A percentile compares a stretch with the other conserved stretches of the same genome.
Conservation (phyloP, 805 yeast species). For the Isabelozyma heimii region DNA sequence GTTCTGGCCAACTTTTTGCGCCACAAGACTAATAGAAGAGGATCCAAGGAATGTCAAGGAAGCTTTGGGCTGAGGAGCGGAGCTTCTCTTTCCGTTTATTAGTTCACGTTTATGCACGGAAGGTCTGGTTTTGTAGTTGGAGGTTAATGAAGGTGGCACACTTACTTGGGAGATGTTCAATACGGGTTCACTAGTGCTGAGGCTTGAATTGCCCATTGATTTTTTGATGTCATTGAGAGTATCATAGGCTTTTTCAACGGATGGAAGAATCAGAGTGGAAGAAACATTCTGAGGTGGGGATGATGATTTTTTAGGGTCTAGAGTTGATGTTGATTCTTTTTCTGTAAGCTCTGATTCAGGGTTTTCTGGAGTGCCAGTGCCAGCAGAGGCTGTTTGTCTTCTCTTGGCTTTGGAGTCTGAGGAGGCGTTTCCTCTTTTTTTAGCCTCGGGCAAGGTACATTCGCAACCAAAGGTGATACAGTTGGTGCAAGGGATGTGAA, state of each 20-base stretch:
- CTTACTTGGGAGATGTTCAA: slow-evolving; percentile 40
- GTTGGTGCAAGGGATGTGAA: slow-evolving; percentile 49
- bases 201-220: background rate
- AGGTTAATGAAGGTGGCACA: slow-evolving; percentile 43
- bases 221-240: background rate
- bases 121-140: slow-evolving; percentile 38
- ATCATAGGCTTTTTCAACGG: background rate
- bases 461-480: slow-evolving; percentile 72
- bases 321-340: slow-evolving; percentile 1
- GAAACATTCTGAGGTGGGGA: background rate
- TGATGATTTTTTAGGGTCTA: background rate
- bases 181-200: slow-evolving; percentile 31
- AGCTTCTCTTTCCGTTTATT: slow-evolving; percentile 14
- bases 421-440: slow-evolving; percentile 35
- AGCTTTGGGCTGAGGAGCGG: slow-evolving; percentile 12
- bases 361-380: background rate
- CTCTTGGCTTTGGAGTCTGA: slow-evolving; percentile 13
- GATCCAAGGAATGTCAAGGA: slow-evolving; percentile 52
- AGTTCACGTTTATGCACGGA: slow-evolving; percentile 34
- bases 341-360: slow-evolving; percentile 3
- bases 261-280: background rate
- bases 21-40: slow-evolving; percentile 47
- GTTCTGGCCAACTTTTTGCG: slow-evolving; percentile 45
- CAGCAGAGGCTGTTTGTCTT: slow-evolving; percentile 5
- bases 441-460: slow-evolving; percentile 64